Conservation (phyloP, 1,284 basidiomycete species). For the Calocybe gambosa region DNA sequence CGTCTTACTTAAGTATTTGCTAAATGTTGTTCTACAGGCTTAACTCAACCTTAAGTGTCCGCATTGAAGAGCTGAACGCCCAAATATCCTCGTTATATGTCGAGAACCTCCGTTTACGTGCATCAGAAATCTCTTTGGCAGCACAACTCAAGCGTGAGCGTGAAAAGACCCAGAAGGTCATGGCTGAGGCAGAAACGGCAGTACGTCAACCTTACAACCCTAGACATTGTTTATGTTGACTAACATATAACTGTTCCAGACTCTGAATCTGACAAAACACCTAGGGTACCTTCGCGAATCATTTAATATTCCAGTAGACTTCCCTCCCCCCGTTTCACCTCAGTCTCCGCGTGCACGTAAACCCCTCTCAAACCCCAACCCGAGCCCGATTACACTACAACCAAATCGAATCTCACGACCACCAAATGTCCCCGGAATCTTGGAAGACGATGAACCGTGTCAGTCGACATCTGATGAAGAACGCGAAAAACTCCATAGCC, state of each 20-base stretch:
- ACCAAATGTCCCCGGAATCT: slow-evolving; percentile 60
- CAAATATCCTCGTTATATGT: slow-evolving; percentile 73
- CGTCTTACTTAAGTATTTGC: slow-evolving; percentile 2
- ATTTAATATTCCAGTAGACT: slow-evolving; percentile 38
- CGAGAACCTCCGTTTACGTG: slow-evolving; percentile 74
- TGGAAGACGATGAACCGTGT: slow-evolving; percentile 59
- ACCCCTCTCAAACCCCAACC: slow-evolving; percentile 31
- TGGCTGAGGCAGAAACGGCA: slow-evolving; percentile 66
- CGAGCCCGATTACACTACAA: slow-evolving; percentile 40
- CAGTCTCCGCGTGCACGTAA: slow-evolving; percentile 40
- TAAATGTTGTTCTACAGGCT: slow-evolving; percentile 39
- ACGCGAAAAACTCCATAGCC: slow-evolving; percentile 29
- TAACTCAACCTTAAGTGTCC: slow-evolving; percentile 74
- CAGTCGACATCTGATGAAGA: slow-evolving; percentile 38
- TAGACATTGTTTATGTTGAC: slow-evolving; percentile 12
- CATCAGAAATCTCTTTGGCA: slow-evolving; percentile 69
- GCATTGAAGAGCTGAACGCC: slow-evolving; percentile 76
- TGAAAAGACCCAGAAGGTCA: slow-evolving; percentile 64
- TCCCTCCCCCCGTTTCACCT: slow-evolving; percentile 37
- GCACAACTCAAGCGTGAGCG: slow-evolving; percentile 72
- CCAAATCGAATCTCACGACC: slow-evolving; percentile 55
- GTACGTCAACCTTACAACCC: slow-evolving; percentile 37
- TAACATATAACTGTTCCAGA: slow-evolving; percentile 29
- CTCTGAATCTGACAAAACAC: slow-evolving; percentile 58
- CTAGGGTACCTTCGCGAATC: slow-evolving; percentile 59